Percentiles rank a stretch among this genome's conserved stretches.
phyloP scores from a whole-genome alignment of 495 filamentous ascomycete species.

The Trichoderma virens region DNA sequence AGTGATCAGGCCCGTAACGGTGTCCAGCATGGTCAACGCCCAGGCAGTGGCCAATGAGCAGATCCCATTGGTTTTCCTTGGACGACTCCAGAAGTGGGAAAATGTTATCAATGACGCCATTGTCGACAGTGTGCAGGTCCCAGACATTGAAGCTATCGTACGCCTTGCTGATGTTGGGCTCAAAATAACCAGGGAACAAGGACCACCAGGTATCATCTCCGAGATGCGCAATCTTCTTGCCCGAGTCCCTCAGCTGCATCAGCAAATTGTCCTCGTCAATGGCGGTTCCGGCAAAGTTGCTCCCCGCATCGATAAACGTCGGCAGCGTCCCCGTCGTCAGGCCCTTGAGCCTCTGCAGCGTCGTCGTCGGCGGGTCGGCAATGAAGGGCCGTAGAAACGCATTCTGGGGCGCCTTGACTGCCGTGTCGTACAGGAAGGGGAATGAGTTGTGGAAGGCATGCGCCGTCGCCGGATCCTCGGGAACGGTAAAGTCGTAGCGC shows the following conservation, averaged over 20 bases:
- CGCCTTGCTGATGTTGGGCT: constrained; percentile 69
- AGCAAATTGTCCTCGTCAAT: constrained; percentile 96
- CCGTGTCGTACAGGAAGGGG: constrained; percentile 75
- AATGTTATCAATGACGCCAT: constrained; percentile 88
- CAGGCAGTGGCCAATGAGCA: constrained; percentile 86
- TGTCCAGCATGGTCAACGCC: constrained; percentile 97
- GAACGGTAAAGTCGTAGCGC: constrained; percentile 93
- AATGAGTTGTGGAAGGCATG: constrained; percentile 82
- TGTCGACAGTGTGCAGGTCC: constrained; percentile 95
- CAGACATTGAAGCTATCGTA: constrained; percentile 98
- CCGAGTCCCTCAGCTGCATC: constrained; percentile 68
- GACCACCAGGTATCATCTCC: constrained; percentile 96
- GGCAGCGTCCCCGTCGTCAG: constrained; percentile 92
- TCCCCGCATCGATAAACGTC: constrained; percentile 88
- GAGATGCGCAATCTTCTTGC: constrained; percentile 82
- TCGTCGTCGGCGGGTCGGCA: constrained; percentile 91
- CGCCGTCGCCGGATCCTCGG: constrained; percentile 48
- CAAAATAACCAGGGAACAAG: constrained; percentile 87
- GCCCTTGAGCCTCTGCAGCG: constrained; percentile 85
- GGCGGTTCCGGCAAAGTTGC: constrained; percentile 92
- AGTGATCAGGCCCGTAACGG: constrained; percentile 88
- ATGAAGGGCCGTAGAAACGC: constrained; percentile 93
- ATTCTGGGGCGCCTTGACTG: constrained; percentile 62
- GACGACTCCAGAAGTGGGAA: constrained; percentile 67
- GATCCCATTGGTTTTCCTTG: constrained; percentile 70